phyloP scores from a whole-genome alignment of 371 early-diverging fungal genomes.

The Coemansia sp. region DNA sequence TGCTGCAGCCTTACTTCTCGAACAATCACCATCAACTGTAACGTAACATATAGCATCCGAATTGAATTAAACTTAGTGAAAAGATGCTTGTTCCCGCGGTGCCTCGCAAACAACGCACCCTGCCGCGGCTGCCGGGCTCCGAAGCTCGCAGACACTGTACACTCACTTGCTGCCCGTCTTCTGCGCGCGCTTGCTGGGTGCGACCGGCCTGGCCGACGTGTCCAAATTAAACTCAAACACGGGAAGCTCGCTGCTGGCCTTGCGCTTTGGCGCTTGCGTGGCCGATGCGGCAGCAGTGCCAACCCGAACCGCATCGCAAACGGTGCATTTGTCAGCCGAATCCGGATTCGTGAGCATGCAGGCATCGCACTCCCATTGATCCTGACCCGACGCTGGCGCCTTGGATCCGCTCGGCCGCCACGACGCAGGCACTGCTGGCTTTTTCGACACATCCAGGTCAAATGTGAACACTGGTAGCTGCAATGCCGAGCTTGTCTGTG shows the following conservation, averaged over 20 bases:
- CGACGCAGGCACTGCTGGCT: slow-evolving; percentile 2
- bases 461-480: slow-evolving; percentile 23
- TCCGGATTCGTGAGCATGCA: slow-evolving; percentile 18
- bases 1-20: neutral
- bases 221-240: slow-evolving; percentile 36
- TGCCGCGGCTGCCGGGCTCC: too few species aligned
- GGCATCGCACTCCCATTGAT: slow-evolving; percentile 21
- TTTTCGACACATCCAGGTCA: slow-evolving; percentile 20
- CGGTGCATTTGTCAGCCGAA: slow-evolving; percentile 3
- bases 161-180: too few species aligned
- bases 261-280: neutral
- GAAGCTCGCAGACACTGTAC: too few species aligned
- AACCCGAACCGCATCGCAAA: slow-evolving; percentile 18
- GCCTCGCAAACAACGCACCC: too few species aligned
- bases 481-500: neutral
- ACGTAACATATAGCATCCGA: neutral
- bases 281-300: neutral
- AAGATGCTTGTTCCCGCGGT: neutral
- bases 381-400: neutral
- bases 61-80: neutral
- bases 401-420: neutral
- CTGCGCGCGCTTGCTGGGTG: neutral
- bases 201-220: slow-evolving; percentile 8
- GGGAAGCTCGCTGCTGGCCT: slow-evolving; percentile 24
- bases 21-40: neutral